These are phyloP conservation scores for Nemania bipapillata DNA, from an alignment of 2,329 filamentous ascomycete species.

Conservation along the genomic window DNA sequence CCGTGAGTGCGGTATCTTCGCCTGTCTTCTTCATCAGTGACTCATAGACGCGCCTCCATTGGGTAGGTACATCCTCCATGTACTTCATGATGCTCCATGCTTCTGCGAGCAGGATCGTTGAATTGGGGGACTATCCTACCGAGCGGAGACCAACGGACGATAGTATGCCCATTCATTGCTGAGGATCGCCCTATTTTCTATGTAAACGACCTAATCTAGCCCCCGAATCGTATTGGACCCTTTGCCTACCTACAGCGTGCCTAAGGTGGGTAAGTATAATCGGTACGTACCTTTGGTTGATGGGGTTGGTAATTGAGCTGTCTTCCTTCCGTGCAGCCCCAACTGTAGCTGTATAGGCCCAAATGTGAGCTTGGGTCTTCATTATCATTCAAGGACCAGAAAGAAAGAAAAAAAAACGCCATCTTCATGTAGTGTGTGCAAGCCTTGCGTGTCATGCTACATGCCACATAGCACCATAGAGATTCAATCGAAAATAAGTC, in stretches of 20 bases:
- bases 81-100: background rate
- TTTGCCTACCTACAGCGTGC: too few relatives aligned
- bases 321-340: constrained; percentile 28
- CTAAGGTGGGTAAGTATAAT: too few relatives aligned
- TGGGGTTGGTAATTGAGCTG: constrained; percentile 39
- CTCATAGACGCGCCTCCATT: constrained; percentile 38
- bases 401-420: background rate
- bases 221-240: constrained; percentile 24
- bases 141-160: constrained; percentile 25
- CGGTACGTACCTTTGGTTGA: constrained; percentile 30
- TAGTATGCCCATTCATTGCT: constrained; percentile 40
- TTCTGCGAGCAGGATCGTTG: background rate
- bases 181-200: constrained; percentile 39
- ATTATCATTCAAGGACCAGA: background rate
- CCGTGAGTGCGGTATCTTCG: constrained; percentile 3
- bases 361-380: constrained; percentile 17
- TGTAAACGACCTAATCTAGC: constrained; percentile 13
- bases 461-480: background rate
- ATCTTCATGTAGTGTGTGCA: background rate
- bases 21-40: constrained; percentile 44
- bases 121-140: constrained; percentile 37
- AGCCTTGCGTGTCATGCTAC: constrained; percentile 12
- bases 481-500: background rate
- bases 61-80: background rate
- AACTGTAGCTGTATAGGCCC: constrained; percentile 15